Evolutionary conservation across 2,329 filamentous ascomycete genomes (phyloP).

Genomic region (Ceratocystiopsis brevicomis): DNA sequence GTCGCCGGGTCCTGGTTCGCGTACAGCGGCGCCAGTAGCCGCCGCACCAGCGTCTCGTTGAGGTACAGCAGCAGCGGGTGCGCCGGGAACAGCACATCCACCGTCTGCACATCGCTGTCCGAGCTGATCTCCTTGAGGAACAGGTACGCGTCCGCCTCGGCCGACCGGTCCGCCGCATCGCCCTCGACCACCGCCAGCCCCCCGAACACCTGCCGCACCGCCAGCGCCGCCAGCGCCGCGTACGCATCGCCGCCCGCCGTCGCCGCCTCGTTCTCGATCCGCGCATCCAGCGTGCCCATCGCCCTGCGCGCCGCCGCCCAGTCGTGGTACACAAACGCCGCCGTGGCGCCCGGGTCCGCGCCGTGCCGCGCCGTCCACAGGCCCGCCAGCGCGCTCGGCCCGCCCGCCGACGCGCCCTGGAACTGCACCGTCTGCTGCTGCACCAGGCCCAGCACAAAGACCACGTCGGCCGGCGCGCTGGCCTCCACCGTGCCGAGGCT

Average conservation of each 20-base stretch:
- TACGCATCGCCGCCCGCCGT: constrained; percentile 56
- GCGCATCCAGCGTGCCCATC: constrained; percentile 44
- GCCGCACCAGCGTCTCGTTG: constrained; percentile 58
- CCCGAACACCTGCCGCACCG: constrained; percentile 65
- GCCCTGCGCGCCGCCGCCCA: constrained; percentile 39
- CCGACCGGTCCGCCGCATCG: constrained; percentile 31
- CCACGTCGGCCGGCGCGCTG: constrained; percentile 19
- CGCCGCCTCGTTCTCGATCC: constrained; percentile 47
- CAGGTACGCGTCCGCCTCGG: constrained; percentile 26
- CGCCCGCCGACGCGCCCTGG: constrained; percentile 42
- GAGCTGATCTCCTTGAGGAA: constrained; percentile 85
- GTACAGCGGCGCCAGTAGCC: constrained; percentile 57
- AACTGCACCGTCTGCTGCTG: constrained; percentile 64
- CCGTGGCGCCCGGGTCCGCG: constrained; percentile 36
- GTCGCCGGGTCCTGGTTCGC: constrained; percentile 64
- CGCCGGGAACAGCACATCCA: constrained; percentile 69
- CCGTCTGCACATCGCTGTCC: constrained; percentile 71
- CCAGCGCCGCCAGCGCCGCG: constrained; percentile 54
- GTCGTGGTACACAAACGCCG: constrained; percentile 60
- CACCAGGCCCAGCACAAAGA: constrained; percentile 61
- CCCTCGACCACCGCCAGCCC: constrained; percentile 57
- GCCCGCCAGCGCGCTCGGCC: constrained; percentile 43
- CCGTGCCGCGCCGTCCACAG: constrained; percentile 59
- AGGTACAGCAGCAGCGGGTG: constrained; percentile 74
- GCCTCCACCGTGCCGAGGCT: constrained; percentile 29